Evolutionary conservation across 2,329 filamentous ascomycete genomes (phyloP).

Genomic region (Metarhizium rileyi): DNA sequence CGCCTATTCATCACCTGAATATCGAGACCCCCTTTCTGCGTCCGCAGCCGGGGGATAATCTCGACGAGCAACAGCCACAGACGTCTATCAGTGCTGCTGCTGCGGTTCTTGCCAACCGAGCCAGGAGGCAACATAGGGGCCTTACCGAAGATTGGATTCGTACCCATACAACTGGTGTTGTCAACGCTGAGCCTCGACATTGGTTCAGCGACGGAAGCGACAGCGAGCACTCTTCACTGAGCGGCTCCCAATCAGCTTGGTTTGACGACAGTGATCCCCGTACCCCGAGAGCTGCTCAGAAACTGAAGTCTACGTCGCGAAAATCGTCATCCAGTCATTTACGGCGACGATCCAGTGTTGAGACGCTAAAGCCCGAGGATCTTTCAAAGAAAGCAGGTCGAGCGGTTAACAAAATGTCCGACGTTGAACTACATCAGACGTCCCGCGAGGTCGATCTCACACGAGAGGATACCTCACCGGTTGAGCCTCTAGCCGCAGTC

Average conservation of each 20-base stretch:
- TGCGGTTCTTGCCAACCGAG: slow-evolving; percentile 54
- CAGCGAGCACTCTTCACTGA: slow-evolving; percentile 68
- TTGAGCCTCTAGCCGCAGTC: not conserved
- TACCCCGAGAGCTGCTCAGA: slow-evolving; percentile 34
- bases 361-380: slow-evolving; percentile 38
- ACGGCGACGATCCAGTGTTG: slow-evolving; percentile 42
- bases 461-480: slow-evolving; percentile 11
- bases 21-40: slow-evolving; percentile 55
- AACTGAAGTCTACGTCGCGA: slow-evolving; percentile 12
- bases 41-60: slow-evolving; percentile 38
- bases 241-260: slow-evolving; percentile 51
- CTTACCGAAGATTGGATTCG: slow-evolving; percentile 82
- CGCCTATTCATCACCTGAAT: slow-evolving; percentile 50
- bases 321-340: slow-evolving; percentile 26
- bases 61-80: slow-evolving; percentile 18
- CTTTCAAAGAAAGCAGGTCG: slow-evolving; percentile 3
- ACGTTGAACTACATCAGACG: slow-evolving; percentile 12
- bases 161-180: slow-evolving; percentile 66
- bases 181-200: slow-evolving; percentile 60
- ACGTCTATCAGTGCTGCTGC: slow-evolving; percentile 42
- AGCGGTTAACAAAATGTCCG: slow-evolving; percentile 21
- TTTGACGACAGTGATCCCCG: slow-evolving; percentile 36
- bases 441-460: slow-evolving; percentile 1
- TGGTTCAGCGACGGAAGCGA: slow-evolving; percentile 70
- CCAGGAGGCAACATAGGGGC: slow-evolving; percentile 47